phyloP scores from a whole-genome alignment of 2,329 filamentous ascomycete genomes.

The Cryphonectria radicalis region DNA sequence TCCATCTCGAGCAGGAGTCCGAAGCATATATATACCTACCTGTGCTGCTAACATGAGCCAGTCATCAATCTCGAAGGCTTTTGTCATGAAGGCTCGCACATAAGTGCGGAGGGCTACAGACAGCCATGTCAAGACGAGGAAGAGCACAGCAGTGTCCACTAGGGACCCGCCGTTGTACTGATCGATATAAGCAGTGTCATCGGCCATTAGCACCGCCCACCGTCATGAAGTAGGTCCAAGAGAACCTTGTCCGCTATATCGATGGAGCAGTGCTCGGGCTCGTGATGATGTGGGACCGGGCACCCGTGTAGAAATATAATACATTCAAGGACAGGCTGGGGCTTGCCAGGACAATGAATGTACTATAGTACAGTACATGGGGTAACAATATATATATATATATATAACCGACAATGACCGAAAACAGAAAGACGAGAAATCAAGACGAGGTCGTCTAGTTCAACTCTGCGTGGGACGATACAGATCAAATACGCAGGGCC shows the following conservation, averaged over 20 bases:
- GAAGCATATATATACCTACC: constrained; percentile 38
- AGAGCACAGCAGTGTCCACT: constrained; percentile 41
- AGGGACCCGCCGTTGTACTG: constrained; percentile 47
- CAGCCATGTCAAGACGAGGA: constrained; percentile 48
- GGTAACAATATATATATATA: too few species aligned
- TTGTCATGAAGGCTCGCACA: constrained; percentile 49
- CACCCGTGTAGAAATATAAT: neutral
- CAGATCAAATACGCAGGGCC: constrained; percentile 7
- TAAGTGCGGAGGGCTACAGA: constrained; percentile 50
- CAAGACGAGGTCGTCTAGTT: neutral
- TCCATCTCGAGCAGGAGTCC: neutral
- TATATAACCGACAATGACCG: neutral
- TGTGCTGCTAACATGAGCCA: constrained; percentile 57
- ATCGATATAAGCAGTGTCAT: constrained; percentile 38
- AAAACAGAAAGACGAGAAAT: constrained; percentile 6
- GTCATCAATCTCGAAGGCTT: constrained; percentile 54
- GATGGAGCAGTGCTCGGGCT: neutral
- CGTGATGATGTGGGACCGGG: neutral
- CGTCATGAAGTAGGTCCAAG: constrained; percentile 11
- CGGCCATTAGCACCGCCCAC: constrained; percentile 37
- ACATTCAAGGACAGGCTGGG: neutral
- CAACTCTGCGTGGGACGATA: neutral
- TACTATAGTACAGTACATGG: neutral
- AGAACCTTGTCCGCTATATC: neutral
- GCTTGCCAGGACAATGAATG: too few species aligned